phyloP scores from a whole-genome alignment of 306 rosid species.

The Sicyos baderoa region DNA sequence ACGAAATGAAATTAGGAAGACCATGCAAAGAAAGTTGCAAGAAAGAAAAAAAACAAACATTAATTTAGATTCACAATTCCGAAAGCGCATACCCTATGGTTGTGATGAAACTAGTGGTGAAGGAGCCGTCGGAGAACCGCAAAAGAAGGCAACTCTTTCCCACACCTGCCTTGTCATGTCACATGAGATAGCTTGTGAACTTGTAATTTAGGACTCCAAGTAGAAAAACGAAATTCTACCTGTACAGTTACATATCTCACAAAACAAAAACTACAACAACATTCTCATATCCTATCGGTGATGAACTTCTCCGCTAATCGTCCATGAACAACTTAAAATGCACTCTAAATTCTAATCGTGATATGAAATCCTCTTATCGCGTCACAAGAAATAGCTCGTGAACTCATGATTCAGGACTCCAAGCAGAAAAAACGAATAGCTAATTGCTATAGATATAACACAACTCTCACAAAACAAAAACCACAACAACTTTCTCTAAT shows the following conservation, averaged over 20 bases:
- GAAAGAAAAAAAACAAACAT: not conserved
- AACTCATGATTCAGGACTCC: not conserved
- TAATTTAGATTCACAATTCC: not conserved
- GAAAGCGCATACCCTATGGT: constrained; percentile 62
- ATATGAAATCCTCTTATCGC: not conserved
- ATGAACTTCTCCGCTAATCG: not conserved
- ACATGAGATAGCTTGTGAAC: constrained; percentile 7
- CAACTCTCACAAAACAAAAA: constrained; percentile 4
- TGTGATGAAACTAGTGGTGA: constrained; percentile 87
- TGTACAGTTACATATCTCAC: not conserved
- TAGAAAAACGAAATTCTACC: constrained; percentile 5
- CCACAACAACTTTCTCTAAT: not conserved
- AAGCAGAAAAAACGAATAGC: constrained; percentile 7
- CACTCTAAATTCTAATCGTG: not conserved
- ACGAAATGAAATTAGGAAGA: constrained; percentile 22
- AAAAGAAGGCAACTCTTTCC: constrained; percentile 95
- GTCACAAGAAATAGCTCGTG: constrained; percentile 3
- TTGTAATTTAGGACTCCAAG: not conserved
- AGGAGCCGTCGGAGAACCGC: constrained; percentile 95
- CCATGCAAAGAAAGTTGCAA: not conserved
- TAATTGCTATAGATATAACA: not conserved
- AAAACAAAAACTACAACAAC: not conserved
- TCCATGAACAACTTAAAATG: not conserved
- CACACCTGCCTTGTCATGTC: constrained; percentile 54
- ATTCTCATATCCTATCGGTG: not conserved